Evolutionary conservation across 805 yeast genomes (phyloP), one percentile per base, ranked within the genome.

Genomic region (Priceomyces haplophilus): DNA sequence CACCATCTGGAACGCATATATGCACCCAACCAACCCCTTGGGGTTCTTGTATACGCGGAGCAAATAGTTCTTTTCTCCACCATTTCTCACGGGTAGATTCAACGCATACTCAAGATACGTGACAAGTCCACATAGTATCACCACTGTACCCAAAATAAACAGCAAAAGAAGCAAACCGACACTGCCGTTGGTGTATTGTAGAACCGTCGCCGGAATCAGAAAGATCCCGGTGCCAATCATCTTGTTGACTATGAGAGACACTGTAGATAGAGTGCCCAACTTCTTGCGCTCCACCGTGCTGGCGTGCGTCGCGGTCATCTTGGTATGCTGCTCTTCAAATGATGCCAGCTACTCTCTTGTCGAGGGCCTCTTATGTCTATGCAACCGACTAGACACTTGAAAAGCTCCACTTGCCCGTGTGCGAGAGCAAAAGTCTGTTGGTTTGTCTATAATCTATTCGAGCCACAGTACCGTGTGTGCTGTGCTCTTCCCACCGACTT

Each of bases 1-100:
- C n/a, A 81, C 79, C 44, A 78, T 72, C 39, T 72, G 73, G 35
- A 79, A 73, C 3, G 83, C 75, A 46, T 69, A 69, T 3, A 65
- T 49, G 41, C 70, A 65, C 3, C 73, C 73, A 29, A 55, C 54
- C 18, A 69, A 50, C 7, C 72, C 68, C 34, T 52, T 52, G 23
- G 72, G 70, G 7, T 43, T 33, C 6, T 54, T 52, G 46, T 66
- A 67, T 2, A 64, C 62, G 21, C 71, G 56, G 17, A 64, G 56
- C 31, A 69, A 50, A 50, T 68, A 69, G 49, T 68, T 68, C 51
- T 65, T 64, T 44, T 69, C 74, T 15, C 74, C 74, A 1, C 74
- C 74, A 45, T 69, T 68, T 40, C 54, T 53, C 43, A 67, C 59
- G n/a, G 73, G 74, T 13, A 67, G 49, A 41, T 69, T 69, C 40